Conservation (phyloP, 345 rosid species). For the Eucalyptus victrix region DNA sequence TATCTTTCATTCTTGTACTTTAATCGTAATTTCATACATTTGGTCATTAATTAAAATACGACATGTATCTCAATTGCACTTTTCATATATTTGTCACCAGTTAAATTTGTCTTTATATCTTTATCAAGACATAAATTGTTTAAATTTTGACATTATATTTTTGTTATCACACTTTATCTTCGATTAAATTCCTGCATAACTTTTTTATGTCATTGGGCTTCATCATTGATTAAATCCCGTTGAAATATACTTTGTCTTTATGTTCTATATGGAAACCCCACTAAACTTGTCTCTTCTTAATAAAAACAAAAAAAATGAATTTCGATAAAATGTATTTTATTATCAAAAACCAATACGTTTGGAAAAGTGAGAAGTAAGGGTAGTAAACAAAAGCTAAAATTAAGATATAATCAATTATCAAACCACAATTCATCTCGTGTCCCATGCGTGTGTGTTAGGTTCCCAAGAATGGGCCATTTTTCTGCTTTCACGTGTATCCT, state of each 20-base stretch:
- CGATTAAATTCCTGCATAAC: not conserved
- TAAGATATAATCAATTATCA: not conserved
- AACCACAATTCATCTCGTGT: not conserved
- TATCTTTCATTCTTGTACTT: not conserved
- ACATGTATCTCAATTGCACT: not conserved
- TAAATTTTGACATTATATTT: not conserved
- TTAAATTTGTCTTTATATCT: not conserved
- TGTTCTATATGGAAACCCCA: not conserved
- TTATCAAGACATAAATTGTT: too few species aligned
- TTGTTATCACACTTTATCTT: not conserved
- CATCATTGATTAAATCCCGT: not conserved
- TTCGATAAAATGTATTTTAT: too few species aligned
- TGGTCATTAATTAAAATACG: not conserved
- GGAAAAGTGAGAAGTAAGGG: not conserved
- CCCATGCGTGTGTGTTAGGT: not conserved
- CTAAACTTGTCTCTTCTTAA: too few species aligned
- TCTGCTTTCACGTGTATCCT: not conserved
- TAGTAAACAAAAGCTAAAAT: not conserved
- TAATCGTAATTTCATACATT: not conserved
- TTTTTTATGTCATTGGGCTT: not conserved
- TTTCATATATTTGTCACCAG: accelerated
- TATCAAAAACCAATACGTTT: too few species aligned
- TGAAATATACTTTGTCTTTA: not conserved
- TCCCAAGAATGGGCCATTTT: not conserved
- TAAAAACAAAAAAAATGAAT: too few species aligned